Conservation (phyloP, 192 early-diverging fungal species). For the Powellomyces hirtus region DNA sequence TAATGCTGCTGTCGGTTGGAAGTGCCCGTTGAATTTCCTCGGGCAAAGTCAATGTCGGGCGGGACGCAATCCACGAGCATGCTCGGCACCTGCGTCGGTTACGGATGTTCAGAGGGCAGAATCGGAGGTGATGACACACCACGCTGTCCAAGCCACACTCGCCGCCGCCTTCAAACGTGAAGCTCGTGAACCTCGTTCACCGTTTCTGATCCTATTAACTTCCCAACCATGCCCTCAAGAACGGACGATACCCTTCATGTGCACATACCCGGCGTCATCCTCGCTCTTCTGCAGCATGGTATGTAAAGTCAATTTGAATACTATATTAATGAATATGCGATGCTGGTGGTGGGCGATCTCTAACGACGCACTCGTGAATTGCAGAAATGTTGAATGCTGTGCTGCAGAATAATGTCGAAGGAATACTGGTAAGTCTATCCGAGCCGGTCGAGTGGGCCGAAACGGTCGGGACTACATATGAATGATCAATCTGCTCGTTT, state of each 20-base stretch:
- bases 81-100: too few species aligned
- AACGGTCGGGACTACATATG: not conserved
- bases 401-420: slow-evolving; percentile 3
- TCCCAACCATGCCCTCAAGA: not conserved
- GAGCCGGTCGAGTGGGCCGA: not conserved
- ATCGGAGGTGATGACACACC: too few species aligned
- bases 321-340: not conserved
- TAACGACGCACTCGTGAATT: too few species aligned
- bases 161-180: not conserved
- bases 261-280: slow-evolving; percentile 9
- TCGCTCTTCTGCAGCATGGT: slow-evolving; percentile 19
- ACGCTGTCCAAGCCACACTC: not conserved
- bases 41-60: too few species aligned
- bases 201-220: not conserved
- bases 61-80: too few species aligned
- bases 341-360: not conserved
- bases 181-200: not conserved
- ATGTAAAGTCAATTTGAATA: not conserved
- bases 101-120: too few species aligned
- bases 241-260: not conserved
- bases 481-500: too few species aligned
- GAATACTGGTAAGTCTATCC: not conserved
- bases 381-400: slow-evolving; percentile 17
- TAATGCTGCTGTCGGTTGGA: too few species aligned
- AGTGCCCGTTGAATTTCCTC: too few species aligned